A percentile compares a stretch with the other conserved stretches of the same genome.
Conservation (phyloP, 2,329 filamentous ascomycete genomes). For the Colletotrichum magnum region DNA sequence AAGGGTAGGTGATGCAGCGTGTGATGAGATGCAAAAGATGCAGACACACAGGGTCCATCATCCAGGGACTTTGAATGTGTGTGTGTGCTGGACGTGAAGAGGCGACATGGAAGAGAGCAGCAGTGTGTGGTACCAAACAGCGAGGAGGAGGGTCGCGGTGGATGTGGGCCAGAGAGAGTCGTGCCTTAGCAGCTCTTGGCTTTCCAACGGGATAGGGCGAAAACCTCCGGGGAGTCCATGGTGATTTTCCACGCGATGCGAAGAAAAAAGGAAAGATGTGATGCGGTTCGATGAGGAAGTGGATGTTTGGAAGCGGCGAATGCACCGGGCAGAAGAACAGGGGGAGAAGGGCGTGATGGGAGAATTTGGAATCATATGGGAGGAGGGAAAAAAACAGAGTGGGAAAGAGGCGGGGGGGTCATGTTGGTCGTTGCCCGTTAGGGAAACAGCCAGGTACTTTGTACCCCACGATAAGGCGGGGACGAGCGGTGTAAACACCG, state of each 20-base stretch:
- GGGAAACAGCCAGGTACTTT: too few relatives aligned
- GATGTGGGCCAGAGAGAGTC: slow-evolving; percentile 21
- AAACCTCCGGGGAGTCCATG: slow-evolving; percentile 17
- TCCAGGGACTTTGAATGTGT: neutral
- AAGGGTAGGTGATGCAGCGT: slow-evolving; percentile 12
- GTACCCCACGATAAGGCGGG: neutral
- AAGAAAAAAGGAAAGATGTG: slow-evolving; percentile 2
- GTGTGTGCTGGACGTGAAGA: neutral
- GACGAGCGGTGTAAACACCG: neutral
- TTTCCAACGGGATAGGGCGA: slow-evolving; percentile 24
- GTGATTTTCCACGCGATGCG: slow-evolving; percentile 17
- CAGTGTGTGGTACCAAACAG: neutral
- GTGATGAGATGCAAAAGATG: slow-evolving; percentile 21
- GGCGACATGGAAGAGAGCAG: neutral
- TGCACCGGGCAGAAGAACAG: neutral
- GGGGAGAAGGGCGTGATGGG: neutral
- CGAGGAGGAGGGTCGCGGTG: neutral
- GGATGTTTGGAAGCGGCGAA: neutral
- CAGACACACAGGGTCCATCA: slow-evolving; percentile 19
- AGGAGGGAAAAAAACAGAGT: too few relatives aligned
- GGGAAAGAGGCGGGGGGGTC: too few relatives aligned
- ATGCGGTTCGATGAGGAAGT: neutral
- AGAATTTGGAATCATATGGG: slow-evolving; percentile 17
- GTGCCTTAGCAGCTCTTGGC: slow-evolving; percentile 27
- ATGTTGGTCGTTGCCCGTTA: too few relatives aligned